Evolutionary conservation across 2,329 filamentous ascomycete species (phyloP).

Genomic region (Penicillium sp.): DNA sequence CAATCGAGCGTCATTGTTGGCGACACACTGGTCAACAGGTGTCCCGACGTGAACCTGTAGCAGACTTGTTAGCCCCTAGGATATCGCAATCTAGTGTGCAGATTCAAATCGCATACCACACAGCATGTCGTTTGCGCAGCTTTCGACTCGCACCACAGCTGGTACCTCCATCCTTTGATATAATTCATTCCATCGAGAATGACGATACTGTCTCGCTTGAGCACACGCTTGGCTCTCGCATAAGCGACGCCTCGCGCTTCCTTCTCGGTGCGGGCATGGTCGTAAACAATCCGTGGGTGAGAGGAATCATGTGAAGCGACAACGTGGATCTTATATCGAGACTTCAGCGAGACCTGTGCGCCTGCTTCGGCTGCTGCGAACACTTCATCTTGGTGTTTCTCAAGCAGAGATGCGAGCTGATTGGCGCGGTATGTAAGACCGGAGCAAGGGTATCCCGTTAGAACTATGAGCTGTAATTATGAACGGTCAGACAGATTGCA

Average conservation of each 20-base stretch:
- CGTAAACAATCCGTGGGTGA: conserved; percentile 54
- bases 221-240: conserved; percentile 59
- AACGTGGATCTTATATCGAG: conserved; percentile 45
- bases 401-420: conserved; percentile 56
- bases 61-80: background rate
- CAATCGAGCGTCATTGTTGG: conserved; percentile 50
- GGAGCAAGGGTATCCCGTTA: conserved; percentile 63
- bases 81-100: background rate
- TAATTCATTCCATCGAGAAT: conserved; percentile 66
- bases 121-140: conserved; percentile 61
- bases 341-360: conserved; percentile 38
- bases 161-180: conserved; percentile 67
- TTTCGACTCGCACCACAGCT: conserved; percentile 67
- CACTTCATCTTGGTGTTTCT: conserved; percentile 49
- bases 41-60: conserved; percentile 59
- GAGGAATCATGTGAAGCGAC: conserved; percentile 42
- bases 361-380: conserved; percentile 31
- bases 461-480: conserved; percentile 54
- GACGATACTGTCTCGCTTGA: conserved; percentile 59
- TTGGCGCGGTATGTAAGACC: conserved; percentile 61
- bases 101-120: conserved; percentile 49
- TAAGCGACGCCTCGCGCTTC: conserved; percentile 62
- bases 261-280: conserved; percentile 60
- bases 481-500: background rate
- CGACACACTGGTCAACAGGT: conserved; percentile 54